Evolutionary conservation across 371 early-diverging fungal species (phyloP).

Genomic region (Lichtheimia hyalospora): DNA sequence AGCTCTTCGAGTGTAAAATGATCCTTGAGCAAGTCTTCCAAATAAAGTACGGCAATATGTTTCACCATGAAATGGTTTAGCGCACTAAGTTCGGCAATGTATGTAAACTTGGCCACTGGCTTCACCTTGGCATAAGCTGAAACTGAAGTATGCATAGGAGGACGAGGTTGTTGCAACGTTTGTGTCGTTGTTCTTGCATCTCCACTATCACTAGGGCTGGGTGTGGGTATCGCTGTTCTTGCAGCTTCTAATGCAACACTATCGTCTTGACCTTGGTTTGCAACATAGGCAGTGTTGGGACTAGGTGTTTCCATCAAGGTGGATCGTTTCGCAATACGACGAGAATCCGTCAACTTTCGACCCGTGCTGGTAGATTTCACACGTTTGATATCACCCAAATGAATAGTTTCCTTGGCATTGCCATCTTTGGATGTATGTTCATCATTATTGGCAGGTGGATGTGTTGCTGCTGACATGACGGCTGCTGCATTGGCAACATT

Average conservation of each 20-base stretch:
- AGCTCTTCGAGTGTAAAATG: constrained; percentile 71
- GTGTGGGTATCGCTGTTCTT: background rate
- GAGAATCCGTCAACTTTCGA: constrained; percentile 57
- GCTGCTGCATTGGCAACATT: constrained; percentile 3
- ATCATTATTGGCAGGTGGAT: constrained; percentile 5
- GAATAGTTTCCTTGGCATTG: constrained; percentile 33
- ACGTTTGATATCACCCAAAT: constrained; percentile 60
- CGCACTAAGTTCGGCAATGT: constrained; percentile 80
- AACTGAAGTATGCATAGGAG: constrained; percentile 2
- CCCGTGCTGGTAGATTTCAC: constrained; percentile 62
- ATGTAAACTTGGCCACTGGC: constrained; percentile 52
- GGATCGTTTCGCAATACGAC: constrained; percentile 56
- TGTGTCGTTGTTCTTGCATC: background rate
- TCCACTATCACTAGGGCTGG: background rate
- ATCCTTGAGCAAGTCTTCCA: constrained; percentile 72
- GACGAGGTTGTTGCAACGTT: background rate
- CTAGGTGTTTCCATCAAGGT: constrained; percentile 59
- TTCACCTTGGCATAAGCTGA: constrained; percentile 32
- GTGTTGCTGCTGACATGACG: constrained; percentile 1
- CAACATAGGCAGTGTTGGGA: constrained; percentile 29
- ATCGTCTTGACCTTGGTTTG: constrained; percentile 16
- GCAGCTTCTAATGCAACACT: constrained; percentile 7
- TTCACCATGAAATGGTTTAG: constrained; percentile 84
- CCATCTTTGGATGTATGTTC: constrained; percentile 7
- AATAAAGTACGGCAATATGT: constrained; percentile 78